A percentile compares a stretch with the other conserved stretches of the same genome.
phyloP scores from a whole-genome alignment of 2,329 filamentous ascomycete species.

The Trichoderma pleuroti region DNA sequence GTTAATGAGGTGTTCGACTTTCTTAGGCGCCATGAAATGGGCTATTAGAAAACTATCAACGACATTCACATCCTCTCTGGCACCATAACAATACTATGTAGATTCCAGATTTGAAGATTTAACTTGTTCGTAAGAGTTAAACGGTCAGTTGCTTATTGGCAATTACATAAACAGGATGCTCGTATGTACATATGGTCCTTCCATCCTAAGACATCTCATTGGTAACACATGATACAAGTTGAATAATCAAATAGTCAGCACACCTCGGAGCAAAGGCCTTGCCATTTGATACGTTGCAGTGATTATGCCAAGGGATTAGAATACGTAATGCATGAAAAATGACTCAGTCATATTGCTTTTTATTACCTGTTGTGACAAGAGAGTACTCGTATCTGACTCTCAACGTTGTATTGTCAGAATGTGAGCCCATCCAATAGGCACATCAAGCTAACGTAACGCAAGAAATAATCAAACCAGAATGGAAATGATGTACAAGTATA shows the following conservation, averaged over 20 bases:
- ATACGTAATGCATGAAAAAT: not conserved
- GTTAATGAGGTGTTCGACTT: not conserved
- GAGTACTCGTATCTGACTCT: not conserved
- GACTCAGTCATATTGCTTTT: not conserved
- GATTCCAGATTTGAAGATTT: not conserved
- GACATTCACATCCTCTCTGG: not conserved
- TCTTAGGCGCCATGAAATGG: not conserved
- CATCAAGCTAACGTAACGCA: not conserved
- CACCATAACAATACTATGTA: fast-evolving
- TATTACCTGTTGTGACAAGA: not conserved
- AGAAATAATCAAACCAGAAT: not conserved
- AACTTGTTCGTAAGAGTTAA: not conserved
- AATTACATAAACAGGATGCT: not conserved
- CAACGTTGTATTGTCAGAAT: not conserved
- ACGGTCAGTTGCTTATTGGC: not conserved
- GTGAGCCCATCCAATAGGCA: not conserved
- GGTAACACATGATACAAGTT: not conserved
- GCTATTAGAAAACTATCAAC: not conserved
- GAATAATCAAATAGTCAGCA: not conserved
- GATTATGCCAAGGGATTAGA: not conserved
- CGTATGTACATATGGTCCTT: not conserved
- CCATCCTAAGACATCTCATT: not conserved
- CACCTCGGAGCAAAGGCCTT: not conserved
- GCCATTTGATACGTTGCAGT: not conserved
- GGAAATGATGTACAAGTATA: not conserved